Conservation (phyloP, 441 rosid species). For the Mallotus repandus region DNA sequence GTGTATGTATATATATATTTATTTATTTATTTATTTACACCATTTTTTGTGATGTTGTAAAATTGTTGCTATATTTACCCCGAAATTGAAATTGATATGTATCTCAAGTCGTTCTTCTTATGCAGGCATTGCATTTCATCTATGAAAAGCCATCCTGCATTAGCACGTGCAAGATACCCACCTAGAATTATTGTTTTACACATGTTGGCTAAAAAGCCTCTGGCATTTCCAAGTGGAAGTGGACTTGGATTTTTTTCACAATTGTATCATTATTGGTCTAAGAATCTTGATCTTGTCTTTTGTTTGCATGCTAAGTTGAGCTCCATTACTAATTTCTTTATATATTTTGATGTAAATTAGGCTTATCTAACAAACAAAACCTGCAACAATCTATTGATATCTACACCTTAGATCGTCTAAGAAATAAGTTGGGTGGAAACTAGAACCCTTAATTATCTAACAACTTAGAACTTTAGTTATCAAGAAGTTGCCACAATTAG, state of each 20-base stretch:
- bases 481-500: too few relatives aligned
- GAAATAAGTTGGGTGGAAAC: too few relatives aligned
- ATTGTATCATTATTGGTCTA: not conserved
- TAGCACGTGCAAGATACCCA: not conserved
- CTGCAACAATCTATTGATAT: too few relatives aligned
- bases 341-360: too few relatives aligned
- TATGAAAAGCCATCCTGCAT: not conserved
- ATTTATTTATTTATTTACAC: too few relatives aligned
- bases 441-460: too few relatives aligned
- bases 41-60: too few relatives aligned
- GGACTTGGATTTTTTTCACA: not conserved
- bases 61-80: too few relatives aligned
- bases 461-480: too few relatives aligned
- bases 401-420: too few relatives aligned
- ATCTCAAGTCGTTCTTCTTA: not conserved
- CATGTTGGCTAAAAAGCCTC: not conserved
- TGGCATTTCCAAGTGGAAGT: not conserved
- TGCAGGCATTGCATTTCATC: not conserved
- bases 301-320: not conserved
- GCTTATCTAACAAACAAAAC: too few relatives aligned
- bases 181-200: not conserved
- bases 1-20: slow-evolving; percentile 4
- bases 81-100: too few relatives aligned
- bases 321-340: not conserved
- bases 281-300: not conserved